Evolutionary conservation across 1,284 basidiomycete genomes (phyloP).

Genomic region (Fomes fomentarius): DNA sequence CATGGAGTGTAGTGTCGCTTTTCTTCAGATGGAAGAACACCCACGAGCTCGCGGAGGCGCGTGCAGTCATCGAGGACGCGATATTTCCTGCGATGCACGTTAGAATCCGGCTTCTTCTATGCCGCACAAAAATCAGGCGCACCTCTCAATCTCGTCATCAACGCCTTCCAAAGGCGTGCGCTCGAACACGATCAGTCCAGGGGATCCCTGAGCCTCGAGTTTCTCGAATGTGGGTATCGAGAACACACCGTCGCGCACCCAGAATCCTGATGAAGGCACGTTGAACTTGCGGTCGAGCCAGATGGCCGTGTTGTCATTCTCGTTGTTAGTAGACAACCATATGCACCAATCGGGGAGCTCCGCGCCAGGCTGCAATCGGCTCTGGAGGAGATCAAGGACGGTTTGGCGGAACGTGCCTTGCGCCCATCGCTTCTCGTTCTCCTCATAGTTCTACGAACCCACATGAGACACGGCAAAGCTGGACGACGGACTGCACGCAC

Average conservation of each 20-base stretch:
- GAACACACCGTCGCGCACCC: slow-evolving; percentile 61
- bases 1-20: slow-evolving; percentile 58
- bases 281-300: slow-evolving; percentile 77
- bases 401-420: slow-evolving; percentile 63
- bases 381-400: slow-evolving; percentile 45
- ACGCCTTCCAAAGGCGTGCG: slow-evolving; percentile 64
- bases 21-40: slow-evolving; percentile 43
- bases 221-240: slow-evolving; percentile 47
- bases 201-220: slow-evolving; percentile 39
- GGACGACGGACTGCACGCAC: slow-evolving; percentile 37
- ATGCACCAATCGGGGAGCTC: slow-evolving; percentile 49
- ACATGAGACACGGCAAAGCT: neutral
- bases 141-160: slow-evolving; percentile 69
- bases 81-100: slow-evolving; percentile 55
- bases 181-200: slow-evolving; percentile 74
- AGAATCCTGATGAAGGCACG: slow-evolving; percentile 61
- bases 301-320: slow-evolving; percentile 72
- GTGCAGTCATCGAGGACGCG: slow-evolving; percentile 71
- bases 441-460: slow-evolving; percentile 62
- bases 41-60: slow-evolving; percentile 64
- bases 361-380: slow-evolving; percentile 28
- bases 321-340: slow-evolving; percentile 75
- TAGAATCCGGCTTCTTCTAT: neutral
- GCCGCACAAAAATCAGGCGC: slow-evolving; percentile 15
- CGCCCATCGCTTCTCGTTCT: slow-evolving; percentile 70